These are phyloP conservation scores for Wickerhamiella azyma DNA, from an alignment of 805 yeast species.

Conservation along the genomic window DNA sequence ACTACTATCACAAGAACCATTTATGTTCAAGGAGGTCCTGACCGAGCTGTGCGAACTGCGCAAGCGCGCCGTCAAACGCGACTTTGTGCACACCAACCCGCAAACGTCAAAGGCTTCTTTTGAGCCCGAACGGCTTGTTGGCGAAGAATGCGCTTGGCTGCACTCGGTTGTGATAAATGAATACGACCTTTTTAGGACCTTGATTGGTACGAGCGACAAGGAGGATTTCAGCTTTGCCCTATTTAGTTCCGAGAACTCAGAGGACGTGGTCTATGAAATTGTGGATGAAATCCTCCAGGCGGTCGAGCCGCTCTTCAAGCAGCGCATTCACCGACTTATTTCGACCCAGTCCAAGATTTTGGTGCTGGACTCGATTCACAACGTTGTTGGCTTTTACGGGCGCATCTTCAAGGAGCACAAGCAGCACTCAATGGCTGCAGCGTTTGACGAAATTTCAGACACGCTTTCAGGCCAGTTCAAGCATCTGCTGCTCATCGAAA, in stretches of 20 bases:
- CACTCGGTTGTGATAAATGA: slow-evolving; percentile 83
- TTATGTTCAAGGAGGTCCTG: slow-evolving; percentile 42
- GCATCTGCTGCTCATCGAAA: slow-evolving; percentile 28
- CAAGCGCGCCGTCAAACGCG: slow-evolving; percentile 48
- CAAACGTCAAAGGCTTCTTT: too few species aligned
- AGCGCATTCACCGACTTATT: slow-evolving; percentile 54
- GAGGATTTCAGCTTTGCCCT: slow-evolving; percentile 16
- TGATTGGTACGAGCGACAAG: slow-evolving; percentile 37
- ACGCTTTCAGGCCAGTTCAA: slow-evolving; percentile 30
- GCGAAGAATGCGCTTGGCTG: slow-evolving; percentile 78
- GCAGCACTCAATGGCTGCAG: slow-evolving; percentile 20
- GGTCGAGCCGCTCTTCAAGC: slow-evolving; percentile 45
- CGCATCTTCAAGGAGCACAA: slow-evolving; percentile 43
- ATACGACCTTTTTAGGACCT: slow-evolving; percentile 48
- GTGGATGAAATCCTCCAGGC: slow-evolving; percentile 38
- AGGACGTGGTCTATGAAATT: slow-evolving; percentile 14
- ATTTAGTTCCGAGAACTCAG: slow-evolving; percentile 7
- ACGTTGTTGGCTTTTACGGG: slow-evolving; percentile 52
- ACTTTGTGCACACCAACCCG: slow-evolving; percentile 30
- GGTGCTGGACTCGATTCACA: slow-evolving; percentile 43
- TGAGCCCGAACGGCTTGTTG: slow-evolving; percentile 70
- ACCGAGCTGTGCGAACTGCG: slow-evolving; percentile 55
- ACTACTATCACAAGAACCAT: slow-evolving; percentile 26
- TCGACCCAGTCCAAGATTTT: slow-evolving; percentile 48
- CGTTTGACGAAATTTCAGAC: slow-evolving; percentile 24